Evolutionary conservation across 805 yeast genomes (phyloP), one percentile per base, ranked within the genome.

Genomic region (Lachancea dasiensis): DNA sequence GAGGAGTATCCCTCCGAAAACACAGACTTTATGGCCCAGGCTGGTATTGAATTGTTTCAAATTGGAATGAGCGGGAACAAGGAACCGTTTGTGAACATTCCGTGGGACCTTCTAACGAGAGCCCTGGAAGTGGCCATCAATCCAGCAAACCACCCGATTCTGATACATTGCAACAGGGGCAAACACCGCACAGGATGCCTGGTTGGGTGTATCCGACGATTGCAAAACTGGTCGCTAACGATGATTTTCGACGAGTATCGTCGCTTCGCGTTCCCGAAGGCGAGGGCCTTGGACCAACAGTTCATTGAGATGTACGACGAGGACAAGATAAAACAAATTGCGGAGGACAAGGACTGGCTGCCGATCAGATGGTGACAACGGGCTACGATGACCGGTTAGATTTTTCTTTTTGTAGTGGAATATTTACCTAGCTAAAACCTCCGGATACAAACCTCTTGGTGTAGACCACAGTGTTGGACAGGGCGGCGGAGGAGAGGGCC

Each of bases 121-220:
- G 96, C 97, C 0, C 66, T 90, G 46, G 79, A 81, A 54, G 81
- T 87, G 23, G 85, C 86, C 10, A 59, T 86, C 11, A 71, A 92
- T 52, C 96, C 97, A 0, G 78, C 58, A 16, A 90, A 92, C 60
- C 97, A 87, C 41, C 98, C 98, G 2, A 68, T 92, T 9, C 66
- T 92, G 46, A 85, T 92, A 30, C 98, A 92, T 60, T 92, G 98
- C 63, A 92, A 92, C 63, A 68, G 96, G 42, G 98, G 98, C 8
- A 92, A 90, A 59, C 98, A 92, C 60, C 71, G 98, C 49, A 92
- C 98, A 0, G 98, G 98, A 0, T 92, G 97, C 60, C 68, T 92
- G 11, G 89, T 92, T 21, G 98, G 98, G 2, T 90, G 96, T 54
- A 70, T 92, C 23, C 66, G 98, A 43, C 70, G 92, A 50, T 63